Base-by-base conservation (phyloP, 257 asterid genomes). In the Solanum lycopersicoides region DNA sequence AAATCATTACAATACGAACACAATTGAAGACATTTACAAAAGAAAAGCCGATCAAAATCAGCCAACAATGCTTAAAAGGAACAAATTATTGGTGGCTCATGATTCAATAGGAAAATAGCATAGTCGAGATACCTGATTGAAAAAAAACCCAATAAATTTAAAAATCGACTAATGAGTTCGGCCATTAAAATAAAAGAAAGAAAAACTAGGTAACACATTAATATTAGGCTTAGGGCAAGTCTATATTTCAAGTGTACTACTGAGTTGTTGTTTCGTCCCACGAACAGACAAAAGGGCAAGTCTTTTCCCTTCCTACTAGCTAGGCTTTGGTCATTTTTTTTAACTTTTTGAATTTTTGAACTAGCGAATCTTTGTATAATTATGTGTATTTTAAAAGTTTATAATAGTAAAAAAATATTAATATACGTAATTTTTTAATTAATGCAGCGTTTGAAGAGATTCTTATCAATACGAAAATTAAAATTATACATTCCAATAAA, bases 41-140 rank as follows among this genome's bases (percentile, higher is more conserved):
- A 37, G 1, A 37, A 37, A 35, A 37, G 0, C 2, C 7, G 39
- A 37, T 37, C 39, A 37, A 0, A 37, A 5, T 37, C 39, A 37
- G 39, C 2, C 39, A 37, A 37, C 39, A 37, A 37, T 37, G 39
- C 39, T 37, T 37, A 5, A 37, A 37, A 37, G 39, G 39, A 37
- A 37, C 1, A 35, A 35, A 35, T 35, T 35, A 35, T 35, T 5
- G 1, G 39, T 35, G 7, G 1, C 4, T 35, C 39, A 37, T 37
- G 39, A 37, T 37, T 37, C 39, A 37, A 37, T 37, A 37, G 7
- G 7, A 37, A 37, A 37, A 37, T 37, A 37, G 39, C 39, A 5
- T 37, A 37, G 1, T 37, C 5, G 0, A 37, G 7, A 0, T 6
- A 37, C 39, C 7, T 37, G 7, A 37, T 5, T 0, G 7, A 5